A percentile compares a stretch with the other conserved stretches of the same genome.
These are phyloP conservation scores for Closterium sp. DNA, from an alignment of 139 green algal species.

Conservation along the genomic window DNA sequence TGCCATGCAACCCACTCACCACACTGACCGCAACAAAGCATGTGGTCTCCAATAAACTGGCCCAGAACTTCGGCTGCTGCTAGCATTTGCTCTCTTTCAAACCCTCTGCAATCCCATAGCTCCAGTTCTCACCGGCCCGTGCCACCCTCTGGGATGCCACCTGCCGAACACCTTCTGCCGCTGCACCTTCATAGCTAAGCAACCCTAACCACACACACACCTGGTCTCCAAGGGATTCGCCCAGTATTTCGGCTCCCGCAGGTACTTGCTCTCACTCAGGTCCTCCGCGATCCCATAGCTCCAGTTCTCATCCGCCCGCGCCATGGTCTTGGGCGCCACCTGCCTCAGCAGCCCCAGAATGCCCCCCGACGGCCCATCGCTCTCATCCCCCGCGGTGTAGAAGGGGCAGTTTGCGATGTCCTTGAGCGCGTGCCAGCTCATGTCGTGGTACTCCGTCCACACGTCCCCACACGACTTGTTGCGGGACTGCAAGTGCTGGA, in stretches of 20 bases:
- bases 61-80: conserved; percentile 44
- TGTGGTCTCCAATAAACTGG: conserved; percentile 44
- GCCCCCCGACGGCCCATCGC: neutral
- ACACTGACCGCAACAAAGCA: no score
- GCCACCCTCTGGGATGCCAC: conserved; percentile 41
- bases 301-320: conserved; percentile 33
- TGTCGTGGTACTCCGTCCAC: conserved; percentile 42
- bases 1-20: no score
- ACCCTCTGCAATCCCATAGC: conserved; percentile 38
- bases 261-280: conserved; percentile 31
- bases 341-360: conserved; percentile 35
- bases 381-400: conserved; percentile 13
- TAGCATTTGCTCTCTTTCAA: conserved; percentile 29
- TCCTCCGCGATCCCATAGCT: conserved; percentile 41
- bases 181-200: no score
- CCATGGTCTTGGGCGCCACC: conserved; percentile 43
- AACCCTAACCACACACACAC: conserved; percentile 11
- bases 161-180: no score
- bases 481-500: neutral
- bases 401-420: conserved; percentile 13
- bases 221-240: conserved; percentile 43
- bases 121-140: conserved; percentile 27
- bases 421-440: conserved; percentile 10
- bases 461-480: conserved; percentile 33
- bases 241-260: conserved; percentile 47